These are phyloP conservation scores for Rhodomyrtus tomentosa DNA, from an alignment of 345 rosid genomes.

Conservation along the genomic window DNA sequence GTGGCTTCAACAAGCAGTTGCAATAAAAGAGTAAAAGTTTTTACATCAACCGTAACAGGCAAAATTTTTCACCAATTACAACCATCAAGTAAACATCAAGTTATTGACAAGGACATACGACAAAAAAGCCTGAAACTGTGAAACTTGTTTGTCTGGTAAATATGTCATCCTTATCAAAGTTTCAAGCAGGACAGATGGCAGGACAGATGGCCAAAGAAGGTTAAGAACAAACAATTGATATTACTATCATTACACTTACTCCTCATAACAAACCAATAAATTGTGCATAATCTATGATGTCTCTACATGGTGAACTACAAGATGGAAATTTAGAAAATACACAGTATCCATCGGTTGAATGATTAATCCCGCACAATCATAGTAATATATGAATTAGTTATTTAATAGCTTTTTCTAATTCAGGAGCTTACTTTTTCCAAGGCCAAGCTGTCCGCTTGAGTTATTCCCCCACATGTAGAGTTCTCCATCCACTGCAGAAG, in stretches of 20 bases:
- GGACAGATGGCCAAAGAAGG: not conserved
- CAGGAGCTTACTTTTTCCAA: constrained; percentile 64
- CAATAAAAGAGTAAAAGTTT: not conserved
- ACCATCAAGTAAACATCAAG: not conserved
- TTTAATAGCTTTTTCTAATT: not conserved
- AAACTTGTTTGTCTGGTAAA: not conserved
- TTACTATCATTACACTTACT: not conserved
- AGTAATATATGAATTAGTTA: not conserved
- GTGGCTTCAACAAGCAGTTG: not conserved
- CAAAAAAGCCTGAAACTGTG: not conserved
- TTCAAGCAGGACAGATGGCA: not conserved
- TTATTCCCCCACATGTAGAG: constrained; percentile 93
- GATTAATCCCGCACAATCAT: not conserved
- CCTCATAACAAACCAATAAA: not conserved
- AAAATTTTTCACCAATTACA: not conserved
- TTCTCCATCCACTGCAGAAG: constrained; percentile 63
- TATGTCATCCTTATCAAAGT: not conserved
- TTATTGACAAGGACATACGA: not conserved
- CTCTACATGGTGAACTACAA: not conserved
- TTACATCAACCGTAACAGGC: not conserved
- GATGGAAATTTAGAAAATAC: not conserved
- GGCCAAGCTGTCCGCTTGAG: constrained; percentile 90
- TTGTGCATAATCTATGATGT: not conserved
- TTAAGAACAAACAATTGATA: not conserved
- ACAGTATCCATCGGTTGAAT: not conserved